phyloP scores from a whole-genome alignment of 192 early-diverging fungal genomes.

The Backusella westeae region DNA sequence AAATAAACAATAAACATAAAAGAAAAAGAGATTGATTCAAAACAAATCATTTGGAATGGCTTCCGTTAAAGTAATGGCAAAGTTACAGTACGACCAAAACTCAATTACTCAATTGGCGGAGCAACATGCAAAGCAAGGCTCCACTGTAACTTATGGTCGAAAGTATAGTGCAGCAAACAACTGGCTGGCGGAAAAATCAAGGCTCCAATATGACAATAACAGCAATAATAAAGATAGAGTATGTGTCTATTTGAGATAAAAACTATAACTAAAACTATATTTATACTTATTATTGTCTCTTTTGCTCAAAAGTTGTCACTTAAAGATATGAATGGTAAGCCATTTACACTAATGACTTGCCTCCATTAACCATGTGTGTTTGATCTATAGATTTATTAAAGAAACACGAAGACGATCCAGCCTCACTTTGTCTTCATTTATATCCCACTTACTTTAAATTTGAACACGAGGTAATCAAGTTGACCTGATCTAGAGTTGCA shows the following conservation, averaged over 20 bases:
- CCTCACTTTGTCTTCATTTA: slow-evolving; percentile 64
- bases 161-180: background rate
- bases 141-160: slow-evolving; percentile 3
- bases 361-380: background rate
- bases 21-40: background rate
- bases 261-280: too few species aligned
- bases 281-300: background rate
- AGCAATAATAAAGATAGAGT: background rate
- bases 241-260: too few species aligned
- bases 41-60: slow-evolving; percentile 17
- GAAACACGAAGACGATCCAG: slow-evolving; percentile 47
- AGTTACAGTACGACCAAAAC: slow-evolving; percentile 27
- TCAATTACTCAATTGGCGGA: slow-evolving; percentile 30
- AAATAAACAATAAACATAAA: background rate
- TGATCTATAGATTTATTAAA: slow-evolving; percentile 40
- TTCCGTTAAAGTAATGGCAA: slow-evolving; percentile 29
- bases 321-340: slow-evolving; percentile 18
- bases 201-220: background rate
- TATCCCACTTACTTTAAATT: slow-evolving; percentile 76
- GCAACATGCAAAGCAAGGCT: slow-evolving; percentile 23
- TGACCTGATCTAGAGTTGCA: background rate
- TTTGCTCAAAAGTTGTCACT: background rate
- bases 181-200: slow-evolving; percentile 10
- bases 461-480: slow-evolving; percentile 49
- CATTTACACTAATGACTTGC: background rate